These are phyloP conservation scores for Earliella scabrosa DNA, from an alignment of 1,284 basidiomycete species.

Conservation along the genomic window DNA sequence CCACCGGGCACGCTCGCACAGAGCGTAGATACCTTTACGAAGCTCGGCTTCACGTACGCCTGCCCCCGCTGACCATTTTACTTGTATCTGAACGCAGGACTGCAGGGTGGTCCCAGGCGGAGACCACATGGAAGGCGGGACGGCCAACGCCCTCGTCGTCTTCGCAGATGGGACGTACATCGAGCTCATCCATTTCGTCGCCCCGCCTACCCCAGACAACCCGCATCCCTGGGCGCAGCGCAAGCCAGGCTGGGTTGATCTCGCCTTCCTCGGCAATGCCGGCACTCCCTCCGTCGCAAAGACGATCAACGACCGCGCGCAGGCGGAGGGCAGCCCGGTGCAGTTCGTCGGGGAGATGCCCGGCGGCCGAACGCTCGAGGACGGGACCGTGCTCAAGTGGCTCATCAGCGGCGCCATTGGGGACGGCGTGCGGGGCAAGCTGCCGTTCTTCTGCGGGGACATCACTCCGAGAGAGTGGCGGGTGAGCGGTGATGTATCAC, in stretches of 20 bases:
- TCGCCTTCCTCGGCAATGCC: conserved; percentile 57
- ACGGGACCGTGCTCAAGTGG: conserved; percentile 63
- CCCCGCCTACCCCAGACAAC: conserved; percentile 50
- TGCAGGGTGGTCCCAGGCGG: conserved; percentile 65
- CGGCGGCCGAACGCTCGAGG: conserved; percentile 56
- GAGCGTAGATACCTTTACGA: conserved; percentile 52
- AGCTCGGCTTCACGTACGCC: conserved; percentile 75
- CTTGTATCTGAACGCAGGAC: too few species aligned
- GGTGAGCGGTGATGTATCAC: conserved; percentile 40
- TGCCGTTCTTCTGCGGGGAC: conserved; percentile 79
- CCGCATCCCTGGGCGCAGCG: conserved; percentile 59
- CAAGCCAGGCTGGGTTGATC: conserved; percentile 67
- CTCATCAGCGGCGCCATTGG: conserved; percentile 47
- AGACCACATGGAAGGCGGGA: conserved; percentile 62
- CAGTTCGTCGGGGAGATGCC: conserved; percentile 48
- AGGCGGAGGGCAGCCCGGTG: conserved; percentile 38
- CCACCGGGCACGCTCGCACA: conserved; percentile 58
- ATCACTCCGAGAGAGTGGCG: conserved; percentile 60
- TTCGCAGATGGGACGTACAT: conserved; percentile 65
- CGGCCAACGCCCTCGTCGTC: conserved; percentile 70
- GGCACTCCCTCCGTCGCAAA: conserved; percentile 45
- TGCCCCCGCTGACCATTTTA: too few species aligned
- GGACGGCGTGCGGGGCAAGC: conserved; percentile 33
- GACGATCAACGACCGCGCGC: conserved; percentile 56
- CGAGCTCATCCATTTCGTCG: conserved; percentile 70